Percentiles rank a stretch among this genome's conserved stretches.
Conservation (phyloP, 345 rosid species). For the Noccaea caerulescens region DNA sequence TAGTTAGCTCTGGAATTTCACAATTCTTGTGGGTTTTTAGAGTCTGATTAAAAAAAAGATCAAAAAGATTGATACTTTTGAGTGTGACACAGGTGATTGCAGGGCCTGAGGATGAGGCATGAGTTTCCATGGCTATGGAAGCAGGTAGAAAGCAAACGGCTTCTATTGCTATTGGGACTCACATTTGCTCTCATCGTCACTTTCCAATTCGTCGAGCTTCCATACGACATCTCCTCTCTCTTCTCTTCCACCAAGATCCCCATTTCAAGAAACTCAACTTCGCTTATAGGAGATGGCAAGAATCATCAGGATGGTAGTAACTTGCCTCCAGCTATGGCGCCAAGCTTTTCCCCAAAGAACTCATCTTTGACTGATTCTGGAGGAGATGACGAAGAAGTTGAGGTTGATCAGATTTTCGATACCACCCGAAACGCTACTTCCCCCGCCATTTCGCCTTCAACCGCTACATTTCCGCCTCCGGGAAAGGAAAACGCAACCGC, state of each 20-base stretch:
- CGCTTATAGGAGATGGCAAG: slow-evolving; percentile 11
- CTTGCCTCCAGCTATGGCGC: slow-evolving; percentile 37
- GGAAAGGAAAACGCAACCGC: slow-evolving; percentile 22
- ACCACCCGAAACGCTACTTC: slow-evolving; percentile 25
- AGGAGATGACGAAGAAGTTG: slow-evolving; percentile 36
- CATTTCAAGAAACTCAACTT: slow-evolving; percentile 46
- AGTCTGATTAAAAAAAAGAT: background rate
- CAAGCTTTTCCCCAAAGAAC: slow-evolving; percentile 34
- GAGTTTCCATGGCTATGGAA: slow-evolving; percentile 50
- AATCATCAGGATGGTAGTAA: slow-evolving; percentile 24
- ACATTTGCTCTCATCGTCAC: slow-evolving; percentile 53
- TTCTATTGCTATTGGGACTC: slow-evolving; percentile 61
- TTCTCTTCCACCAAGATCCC: slow-evolving; percentile 56
- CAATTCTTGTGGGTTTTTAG: background rate
- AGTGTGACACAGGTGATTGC: background rate
- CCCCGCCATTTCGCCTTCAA: slow-evolving; percentile 41
- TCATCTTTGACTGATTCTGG: slow-evolving; percentile 14
- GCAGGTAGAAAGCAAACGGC: slow-evolving; percentile 52
- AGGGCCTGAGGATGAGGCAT: slow-evolving; percentile 52
- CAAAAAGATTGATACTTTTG: slow-evolving; percentile 22
- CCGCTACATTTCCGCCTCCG: background rate
- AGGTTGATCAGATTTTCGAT: slow-evolving; percentile 38
- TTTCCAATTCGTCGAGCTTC: slow-evolving; percentile 73
- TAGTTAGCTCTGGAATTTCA: slow-evolving; percentile 2
- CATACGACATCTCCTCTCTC: slow-evolving; percentile 51